Conservation (phyloP, 2,329 filamentous ascomycete species). For the Trichocomaceae sp. region DNA sequence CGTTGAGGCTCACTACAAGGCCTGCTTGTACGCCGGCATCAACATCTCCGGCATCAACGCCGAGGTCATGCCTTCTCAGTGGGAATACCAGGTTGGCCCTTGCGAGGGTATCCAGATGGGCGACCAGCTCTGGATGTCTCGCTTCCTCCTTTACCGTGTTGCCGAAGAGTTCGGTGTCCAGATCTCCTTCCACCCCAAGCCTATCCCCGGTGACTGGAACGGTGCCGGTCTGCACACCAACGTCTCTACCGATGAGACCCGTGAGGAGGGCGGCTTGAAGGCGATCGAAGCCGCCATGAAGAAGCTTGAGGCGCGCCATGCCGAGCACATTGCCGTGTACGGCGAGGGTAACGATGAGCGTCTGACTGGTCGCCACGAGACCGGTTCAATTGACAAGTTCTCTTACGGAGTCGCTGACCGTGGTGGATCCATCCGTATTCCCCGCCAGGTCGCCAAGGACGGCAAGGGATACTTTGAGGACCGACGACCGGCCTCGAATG, state of each 20-base stretch:
- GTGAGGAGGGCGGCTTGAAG: slow-evolving; percentile 90
- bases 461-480: slow-evolving; percentile 95
- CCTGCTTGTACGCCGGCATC: slow-evolving; percentile 79
- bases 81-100: slow-evolving; percentile 96
- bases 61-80: slow-evolving; percentile 96
- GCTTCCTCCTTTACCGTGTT: slow-evolving; percentile 82
- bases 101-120: slow-evolving; percentile 85
- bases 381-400: slow-evolving; percentile 88
- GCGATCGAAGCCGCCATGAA: slow-evolving; percentile 79
- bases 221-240: slow-evolving; percentile 90
- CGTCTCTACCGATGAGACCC: slow-evolving; percentile 86
- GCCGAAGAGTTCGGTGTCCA: slow-evolving; percentile 95
- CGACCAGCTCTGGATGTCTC: slow-evolving; percentile 92
- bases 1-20: slow-evolving; percentile 89
- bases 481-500: slow-evolving; percentile 74
- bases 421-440: slow-evolving; percentile 88
- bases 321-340: slow-evolving; percentile 85
- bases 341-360: slow-evolving; percentile 93
- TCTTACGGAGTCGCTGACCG: slow-evolving; percentile 92
- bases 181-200: slow-evolving; percentile 94
- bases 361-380: slow-evolving; percentile 91
- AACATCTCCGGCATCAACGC: slow-evolving; percentile 98
- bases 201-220: slow-evolving; percentile 94
- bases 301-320: slow-evolving; percentile 71
- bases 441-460: slow-evolving; percentile 74